A percentile compares a stretch with the other conserved stretches of the same genome.
Evolutionary conservation across 2,329 filamentous ascomycete genomes (phyloP).

Genomic region (Alternaria sp.): DNA sequence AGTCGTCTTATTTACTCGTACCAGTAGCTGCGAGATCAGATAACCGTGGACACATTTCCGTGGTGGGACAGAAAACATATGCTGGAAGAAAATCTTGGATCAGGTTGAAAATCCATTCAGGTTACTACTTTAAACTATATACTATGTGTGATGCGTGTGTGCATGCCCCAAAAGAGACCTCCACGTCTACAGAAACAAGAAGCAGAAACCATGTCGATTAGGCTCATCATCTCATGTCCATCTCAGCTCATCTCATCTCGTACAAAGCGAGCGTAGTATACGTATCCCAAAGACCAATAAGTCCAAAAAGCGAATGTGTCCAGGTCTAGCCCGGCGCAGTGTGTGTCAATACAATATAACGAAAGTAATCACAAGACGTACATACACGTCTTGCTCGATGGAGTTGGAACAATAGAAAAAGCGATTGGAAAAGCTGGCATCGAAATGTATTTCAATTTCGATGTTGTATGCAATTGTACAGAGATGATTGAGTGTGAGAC

Average conservation of each 20-base stretch:
- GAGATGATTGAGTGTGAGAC: neutral
- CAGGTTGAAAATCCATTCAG: neutral
- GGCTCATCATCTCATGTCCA: neutral
- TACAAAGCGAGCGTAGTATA: neutral
- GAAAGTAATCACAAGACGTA: neutral
- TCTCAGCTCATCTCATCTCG: neutral
- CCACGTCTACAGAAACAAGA: neutral
- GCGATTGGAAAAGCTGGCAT: neutral
- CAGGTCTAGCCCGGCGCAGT: neutral
- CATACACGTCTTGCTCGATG: neutral
- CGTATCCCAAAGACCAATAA: neutral
- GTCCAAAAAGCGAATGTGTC: neutral
- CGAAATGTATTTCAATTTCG: neutral
- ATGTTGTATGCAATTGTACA: conserved; percentile 2
- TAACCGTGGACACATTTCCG: neutral
- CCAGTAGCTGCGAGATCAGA: neutral
- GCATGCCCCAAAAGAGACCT: neutral
- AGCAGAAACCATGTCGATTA: neutral
- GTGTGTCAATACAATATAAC: neutral
- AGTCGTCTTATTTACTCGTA: neutral
- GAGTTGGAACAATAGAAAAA: neutral
- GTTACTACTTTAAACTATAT: neutral
- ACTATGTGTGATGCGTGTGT: neutral
- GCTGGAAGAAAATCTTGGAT: neutral
- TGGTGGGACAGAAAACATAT: neutral